phyloP scores from a whole-genome alignment of 768 basidiomycete species.

The Pulveroboletus sp. region DNA sequence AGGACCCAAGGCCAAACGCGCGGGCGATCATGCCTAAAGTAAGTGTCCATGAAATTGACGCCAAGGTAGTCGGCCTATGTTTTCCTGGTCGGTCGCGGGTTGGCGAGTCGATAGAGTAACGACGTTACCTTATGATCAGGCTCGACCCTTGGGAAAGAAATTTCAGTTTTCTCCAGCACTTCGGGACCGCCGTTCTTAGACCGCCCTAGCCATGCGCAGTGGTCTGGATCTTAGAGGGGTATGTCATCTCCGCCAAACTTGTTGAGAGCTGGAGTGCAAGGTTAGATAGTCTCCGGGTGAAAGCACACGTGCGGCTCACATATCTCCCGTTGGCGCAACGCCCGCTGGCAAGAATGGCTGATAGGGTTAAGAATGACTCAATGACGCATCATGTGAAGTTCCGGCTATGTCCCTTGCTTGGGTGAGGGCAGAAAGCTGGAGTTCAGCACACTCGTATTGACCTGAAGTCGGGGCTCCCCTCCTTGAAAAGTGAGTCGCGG shows the following conservation, averaged over 20 bases:
- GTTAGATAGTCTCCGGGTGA: too few relatives aligned
- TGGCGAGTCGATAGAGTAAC: neutral
- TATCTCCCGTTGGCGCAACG: too few relatives aligned
- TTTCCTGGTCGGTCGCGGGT: neutral
- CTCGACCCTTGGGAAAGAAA: conserved; percentile 64
- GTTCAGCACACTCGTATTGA: too few relatives aligned
- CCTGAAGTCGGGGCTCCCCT: too few relatives aligned
- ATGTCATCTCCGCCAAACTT: conserved; percentile 50
- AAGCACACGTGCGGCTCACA: too few relatives aligned
- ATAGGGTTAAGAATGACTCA: too few relatives aligned
- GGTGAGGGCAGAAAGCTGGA: too few relatives aligned
- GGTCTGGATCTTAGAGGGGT: conserved; percentile 62
- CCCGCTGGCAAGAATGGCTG: too few relatives aligned
- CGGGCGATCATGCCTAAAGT: conserved; percentile 53
- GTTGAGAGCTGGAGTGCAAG: too few relatives aligned
- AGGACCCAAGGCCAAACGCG: neutral
- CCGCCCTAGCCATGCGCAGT: conserved; percentile 68
- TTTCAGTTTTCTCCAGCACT: conserved; percentile 61
- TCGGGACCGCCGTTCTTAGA: conserved; percentile 77
- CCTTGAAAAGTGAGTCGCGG: too few relatives aligned
- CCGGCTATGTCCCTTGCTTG: too few relatives aligned
- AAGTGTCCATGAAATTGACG: conserved; percentile 86
- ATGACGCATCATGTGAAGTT: too few relatives aligned
- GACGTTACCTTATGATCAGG: conserved; percentile 45
- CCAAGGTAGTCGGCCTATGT: conserved; percentile 69